Conservation (phyloP, 371 early-diverging fungal genomes). For the Mucor saturninus region DNA sequence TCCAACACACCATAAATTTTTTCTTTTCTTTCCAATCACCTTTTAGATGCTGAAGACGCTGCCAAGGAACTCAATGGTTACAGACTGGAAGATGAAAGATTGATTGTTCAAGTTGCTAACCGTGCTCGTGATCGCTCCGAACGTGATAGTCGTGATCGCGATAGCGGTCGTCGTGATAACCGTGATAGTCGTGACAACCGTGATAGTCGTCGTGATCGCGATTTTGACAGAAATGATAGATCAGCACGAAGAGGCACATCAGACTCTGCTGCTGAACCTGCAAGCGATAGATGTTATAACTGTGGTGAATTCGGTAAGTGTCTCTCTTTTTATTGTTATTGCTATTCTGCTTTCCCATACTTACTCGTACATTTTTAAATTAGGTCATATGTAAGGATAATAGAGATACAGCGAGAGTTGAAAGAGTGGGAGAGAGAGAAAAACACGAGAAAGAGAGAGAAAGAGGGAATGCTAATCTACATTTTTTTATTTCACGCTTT, state of each 20-base stretch:
- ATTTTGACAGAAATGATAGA: slow-evolving; percentile 24
- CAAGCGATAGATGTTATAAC: slow-evolving; percentile 45
- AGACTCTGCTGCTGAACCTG: slow-evolving; percentile 3
- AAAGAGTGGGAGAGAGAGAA: not conserved
- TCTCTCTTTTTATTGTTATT: not conserved
- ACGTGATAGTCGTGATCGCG: slow-evolving; percentile 19
- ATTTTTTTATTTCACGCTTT: not conserved
- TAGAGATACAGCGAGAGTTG: not conserved
- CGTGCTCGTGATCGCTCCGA: slow-evolving; percentile 35
- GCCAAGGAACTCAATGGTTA: slow-evolving; percentile 70
- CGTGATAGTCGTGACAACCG: slow-evolving; percentile 18
- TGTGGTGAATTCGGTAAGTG: slow-evolving; percentile 47
- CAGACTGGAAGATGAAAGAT: slow-evolving; percentile 47
- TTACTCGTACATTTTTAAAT: not conserved
- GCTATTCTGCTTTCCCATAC: no score
- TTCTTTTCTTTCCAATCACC: not conserved
- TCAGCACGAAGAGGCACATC: slow-evolving; percentile 13
- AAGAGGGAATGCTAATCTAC: not conserved
- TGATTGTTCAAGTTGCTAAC: slow-evolving; percentile 39
- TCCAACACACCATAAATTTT: not conserved
- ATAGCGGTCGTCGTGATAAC: slow-evolving; percentile 6
- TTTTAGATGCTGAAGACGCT: slow-evolving; percentile 78
- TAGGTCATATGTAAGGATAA: slow-evolving; percentile 49
- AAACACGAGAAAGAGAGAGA: not conserved
- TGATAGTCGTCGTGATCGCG: slow-evolving; percentile 14